Evolutionary conservation across 1,284 basidiomycete species (phyloP).

Genomic region (Heterobasidion irregulare): DNA sequence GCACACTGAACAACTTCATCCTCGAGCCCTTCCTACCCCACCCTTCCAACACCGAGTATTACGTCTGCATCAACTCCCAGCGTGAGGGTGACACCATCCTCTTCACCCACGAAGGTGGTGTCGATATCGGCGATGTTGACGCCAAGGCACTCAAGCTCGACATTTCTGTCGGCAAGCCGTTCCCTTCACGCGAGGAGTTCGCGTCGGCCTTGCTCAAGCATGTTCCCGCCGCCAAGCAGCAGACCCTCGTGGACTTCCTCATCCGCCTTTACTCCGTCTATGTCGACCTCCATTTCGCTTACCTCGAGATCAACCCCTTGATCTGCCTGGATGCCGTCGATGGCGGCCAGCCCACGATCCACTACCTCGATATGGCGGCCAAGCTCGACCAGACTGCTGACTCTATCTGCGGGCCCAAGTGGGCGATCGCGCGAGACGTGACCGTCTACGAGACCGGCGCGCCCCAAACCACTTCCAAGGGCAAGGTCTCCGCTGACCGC

Average conservation of each 20-base stretch:
- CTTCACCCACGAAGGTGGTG: constrained; percentile 99
- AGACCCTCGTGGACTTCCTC: constrained; percentile 89
- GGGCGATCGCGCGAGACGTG: constrained; percentile 94
- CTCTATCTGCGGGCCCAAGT: constrained; percentile 97
- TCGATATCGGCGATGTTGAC: constrained; percentile 98
- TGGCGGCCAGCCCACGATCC: constrained; percentile 72
- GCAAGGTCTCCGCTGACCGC: constrained; percentile 73
- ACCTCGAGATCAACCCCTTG: constrained; percentile 99
- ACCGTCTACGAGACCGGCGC: constrained; percentile 55
- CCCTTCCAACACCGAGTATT: constrained; percentile 91
- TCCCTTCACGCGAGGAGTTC: constrained; percentile 78
- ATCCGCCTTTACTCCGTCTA: constrained; percentile 95
- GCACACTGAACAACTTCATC: constrained; percentile 96
- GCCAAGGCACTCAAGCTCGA: constrained; percentile 92
- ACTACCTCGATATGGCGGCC: constrained; percentile 99
- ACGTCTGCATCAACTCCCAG: constrained; percentile 95
- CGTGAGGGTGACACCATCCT: constrained; percentile 96
- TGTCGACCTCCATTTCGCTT: constrained; percentile 96
- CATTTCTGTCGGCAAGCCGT: constrained; percentile 69
- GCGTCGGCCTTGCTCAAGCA: constrained; percentile 70
- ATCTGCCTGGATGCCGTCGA: constrained; percentile 85
- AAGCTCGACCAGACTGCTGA: constrained; percentile 99
- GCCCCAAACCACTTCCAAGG: constrained; percentile 31
- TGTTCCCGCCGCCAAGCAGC: constrained; percentile 77
- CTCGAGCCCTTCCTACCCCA: constrained; percentile 98